Evolutionary conservation across 148 eudicot species (phyloP), one percentile per base, ranked within the genome.

Genomic region (Cornus suecica): DNA sequence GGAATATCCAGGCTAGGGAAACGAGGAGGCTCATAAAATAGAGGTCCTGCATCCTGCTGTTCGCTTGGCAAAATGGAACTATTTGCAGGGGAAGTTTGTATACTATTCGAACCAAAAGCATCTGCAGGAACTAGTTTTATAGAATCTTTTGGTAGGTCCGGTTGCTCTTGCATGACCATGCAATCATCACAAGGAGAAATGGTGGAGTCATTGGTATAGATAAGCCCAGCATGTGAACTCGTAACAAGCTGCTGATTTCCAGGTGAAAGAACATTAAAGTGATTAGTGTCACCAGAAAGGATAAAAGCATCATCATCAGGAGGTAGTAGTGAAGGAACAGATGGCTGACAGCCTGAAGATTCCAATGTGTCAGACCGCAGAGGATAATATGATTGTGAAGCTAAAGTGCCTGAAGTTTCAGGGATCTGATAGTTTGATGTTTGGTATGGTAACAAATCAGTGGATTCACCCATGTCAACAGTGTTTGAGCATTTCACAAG

Each of bases 1-100:
- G 99, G 99, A 76, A 95, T 70, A 60, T 95, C 99, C 75, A 91
- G 82, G 71, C 91, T 90, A 45, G 99, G 94, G 79, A 95, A 89
- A 63, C 94, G 86, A 64, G 97, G 99, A 70, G 97, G 97, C 79
- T 95, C 92, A 68, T 93, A 95, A 80, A 82, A 93, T 77, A 95
- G 80, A 77, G 84, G 79, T 82, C 97, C 92, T 13, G 78, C 76
- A 68, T 83, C 95, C 45, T 82, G 80, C 70, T 86, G 81, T 70
- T 83, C 78, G 64, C 67, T 68, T 67, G 77, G 66, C 45, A 48
- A 41, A 14, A 27, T 65, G 41, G 76, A 70, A 69, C 78, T 72
- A 30, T 74, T 37, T 25, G 83, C 41, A 76, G 88, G 81, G 72
- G 68, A 68, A 65, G 58, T 65, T 66, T 76, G 84, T 71, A 79